Base-by-base conservation (phyloP, 2,329 filamentous ascomycete species). In the Colletotrichum brevisporum region DNA sequence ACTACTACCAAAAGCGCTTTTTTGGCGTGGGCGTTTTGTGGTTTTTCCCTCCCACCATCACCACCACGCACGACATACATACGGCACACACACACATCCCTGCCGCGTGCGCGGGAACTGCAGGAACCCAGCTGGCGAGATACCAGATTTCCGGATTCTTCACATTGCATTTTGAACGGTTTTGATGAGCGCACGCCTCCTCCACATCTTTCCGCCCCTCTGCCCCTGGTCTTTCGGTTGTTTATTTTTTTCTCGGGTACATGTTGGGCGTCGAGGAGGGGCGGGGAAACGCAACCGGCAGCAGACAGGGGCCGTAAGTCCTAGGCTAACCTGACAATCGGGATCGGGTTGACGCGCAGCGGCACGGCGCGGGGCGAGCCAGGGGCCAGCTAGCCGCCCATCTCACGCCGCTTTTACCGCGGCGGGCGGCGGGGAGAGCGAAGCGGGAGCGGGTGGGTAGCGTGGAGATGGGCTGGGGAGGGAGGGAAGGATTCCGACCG, bases 351-450 rank as follows among this genome's bases (percentile, higher is more conserved):
- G 67, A 62, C 51, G 55, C 56, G 67, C 72, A 69, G 70, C 67
- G 70, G 66, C 61, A 61, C 73, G 79, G 82, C 67, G 63, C 67
- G 67, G 58, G 53, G 64, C 57, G 67, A 18, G 10, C 63, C 58
- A 63, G 62, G 62, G 62, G 41, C 48, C 54, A 41, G 26, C 43
- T 61, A 56, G 56, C 45, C 55, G 43, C 76, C 74, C 72, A 78
- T 79, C 75, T 78, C 77, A 79, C 78, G 80, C 80, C 80, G 80
- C 81, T 83, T 83, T 82, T 72, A 77, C n/a, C 69, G 54, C 43
- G 12, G 18, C 41, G 48, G 56, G 48, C 18, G 10, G 47, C n/a
- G 18, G 26, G 47, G 18, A 50, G 59, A 18, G 57, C 31, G 31
- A 36, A 53, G 72, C 71, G 68, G 74, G 64, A 76, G 76, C 69